Evolutionary conservation across 352 stramenopile genomes (phyloP), one percentile per base, ranked within the genome.

Genomic region (Saprolegnia diclina): DNA sequence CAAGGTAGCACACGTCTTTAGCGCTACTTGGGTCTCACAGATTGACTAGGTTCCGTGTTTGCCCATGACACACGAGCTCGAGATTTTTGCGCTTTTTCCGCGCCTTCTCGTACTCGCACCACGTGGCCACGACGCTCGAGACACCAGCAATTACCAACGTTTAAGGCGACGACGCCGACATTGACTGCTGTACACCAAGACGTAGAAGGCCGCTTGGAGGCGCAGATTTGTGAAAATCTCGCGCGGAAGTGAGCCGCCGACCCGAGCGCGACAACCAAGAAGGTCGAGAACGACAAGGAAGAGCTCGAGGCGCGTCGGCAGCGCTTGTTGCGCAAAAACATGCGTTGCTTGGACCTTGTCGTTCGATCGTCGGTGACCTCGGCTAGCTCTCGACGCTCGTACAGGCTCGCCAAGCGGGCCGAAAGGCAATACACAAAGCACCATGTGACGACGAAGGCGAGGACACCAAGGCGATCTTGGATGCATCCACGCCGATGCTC

Each of bases 401-500:
- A 98, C 99, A 54, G 97, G 92, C 59, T 78, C 84, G 29, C 81
- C 99, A 56, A 95, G 95, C 62, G 98, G 97, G 11, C 77, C 99
- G 24, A 97, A 96, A 59, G 96, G 99, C 73, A 92, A 93, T 0
- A 94, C 92, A 70, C 86, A 71, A 99, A 97, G 19, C 72, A 89
- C n/a, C 85, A 92, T 29, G 97, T 96, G 56, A 81, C 99, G 71
- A 77, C 99, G 38, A 96, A 99, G 67, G 94, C 89, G 45, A 99
- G 95, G 32, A 95, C 97, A 65, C 99, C 99, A 77, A 85, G 99
- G 72, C 97, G 70, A n/a, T n/a, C n/a, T 99, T 99, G 72, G 98
- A 99, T 77, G 97, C 97, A 26, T 96, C 98, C n/a, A 99, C 97
- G 70, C 80, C 99, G 32, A 97, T 97, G 24, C 85, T 99, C n/a